Conservation (phyloP, 2,329 filamentous ascomycete species). For the Phialocephala sp. region DNA sequence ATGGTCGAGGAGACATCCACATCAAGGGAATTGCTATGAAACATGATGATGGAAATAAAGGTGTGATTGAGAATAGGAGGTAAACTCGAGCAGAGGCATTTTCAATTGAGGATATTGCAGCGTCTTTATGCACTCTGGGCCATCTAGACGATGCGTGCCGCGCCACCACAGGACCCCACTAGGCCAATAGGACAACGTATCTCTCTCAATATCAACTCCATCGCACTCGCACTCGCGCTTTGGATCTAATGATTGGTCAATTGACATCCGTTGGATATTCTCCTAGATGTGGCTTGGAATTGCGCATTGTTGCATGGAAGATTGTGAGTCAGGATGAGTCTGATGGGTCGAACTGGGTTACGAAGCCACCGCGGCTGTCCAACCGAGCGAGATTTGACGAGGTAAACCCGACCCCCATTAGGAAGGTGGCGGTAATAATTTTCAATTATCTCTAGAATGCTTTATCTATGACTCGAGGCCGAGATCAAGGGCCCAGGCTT, state of each 20-base stretch:
- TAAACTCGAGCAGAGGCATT: neutral
- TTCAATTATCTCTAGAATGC: neutral
- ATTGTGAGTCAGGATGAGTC: constrained; percentile 19
- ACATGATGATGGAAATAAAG: neutral
- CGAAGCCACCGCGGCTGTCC: neutral
- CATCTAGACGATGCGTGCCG: too few species aligned
- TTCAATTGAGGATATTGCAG: neutral
- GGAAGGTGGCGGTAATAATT: neutral
- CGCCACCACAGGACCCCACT: neutral
- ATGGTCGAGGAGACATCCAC: constrained; percentile 30
- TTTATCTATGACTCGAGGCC: neutral
- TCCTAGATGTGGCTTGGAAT: too few species aligned
- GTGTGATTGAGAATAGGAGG: neutral
- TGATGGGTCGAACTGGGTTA: constrained; percentile 18
- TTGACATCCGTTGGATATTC: neutral
- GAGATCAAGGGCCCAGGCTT: neutral
- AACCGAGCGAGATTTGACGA: neutral
- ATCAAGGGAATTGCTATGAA: constrained; percentile 22
- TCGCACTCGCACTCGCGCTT: neutral
- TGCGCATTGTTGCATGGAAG: neutral
- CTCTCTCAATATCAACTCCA: neutral
- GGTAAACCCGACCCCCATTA: neutral
- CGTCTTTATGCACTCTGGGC: neutral
- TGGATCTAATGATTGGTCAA: neutral
- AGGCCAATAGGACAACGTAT: neutral